phyloP scores from a whole-genome alignment of 306 rosid genomes.

The Trichosanthes cucumerina region DNA sequence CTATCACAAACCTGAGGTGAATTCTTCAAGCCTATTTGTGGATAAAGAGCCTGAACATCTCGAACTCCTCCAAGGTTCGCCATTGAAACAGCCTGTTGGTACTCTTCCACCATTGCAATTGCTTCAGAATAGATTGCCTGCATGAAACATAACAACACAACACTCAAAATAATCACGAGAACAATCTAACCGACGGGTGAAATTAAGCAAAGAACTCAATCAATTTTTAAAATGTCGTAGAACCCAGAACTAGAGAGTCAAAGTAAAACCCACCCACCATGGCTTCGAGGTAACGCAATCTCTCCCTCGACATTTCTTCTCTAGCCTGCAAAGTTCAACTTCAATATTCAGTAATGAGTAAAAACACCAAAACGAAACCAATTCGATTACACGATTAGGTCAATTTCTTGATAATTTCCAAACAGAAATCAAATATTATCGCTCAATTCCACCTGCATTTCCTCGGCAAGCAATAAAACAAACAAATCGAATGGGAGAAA shows the following conservation, averaged over 20 bases:
- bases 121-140: constrained; percentile 86
- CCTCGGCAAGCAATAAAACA: constrained; percentile 5
- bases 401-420: not conserved
- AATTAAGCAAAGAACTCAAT: not conserved
- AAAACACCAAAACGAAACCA: not conserved
- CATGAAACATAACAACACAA: constrained; percentile 18
- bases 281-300: constrained; percentile 75
- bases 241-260: not conserved
- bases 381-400: not conserved
- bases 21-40: constrained; percentile 60
- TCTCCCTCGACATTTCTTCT: constrained; percentile 94
- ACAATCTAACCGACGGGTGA: not conserved
- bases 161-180: not conserved
- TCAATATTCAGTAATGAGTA: not conserved
- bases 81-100: constrained; percentile 59
- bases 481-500: not conserved
- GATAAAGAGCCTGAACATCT: constrained; percentile 42
- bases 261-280: constrained; percentile 30
- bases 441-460: constrained; percentile 7
- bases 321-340: constrained; percentile 53
- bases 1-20: constrained; percentile 58
- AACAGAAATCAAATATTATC: not conserved
- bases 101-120: constrained; percentile 79
- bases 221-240: not conserved
- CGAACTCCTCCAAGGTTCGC: constrained; percentile 57